Evolutionary conservation across 1,139 yeast genomes (phyloP).

Genomic region (Zygotorulaspora mrakii): DNA sequence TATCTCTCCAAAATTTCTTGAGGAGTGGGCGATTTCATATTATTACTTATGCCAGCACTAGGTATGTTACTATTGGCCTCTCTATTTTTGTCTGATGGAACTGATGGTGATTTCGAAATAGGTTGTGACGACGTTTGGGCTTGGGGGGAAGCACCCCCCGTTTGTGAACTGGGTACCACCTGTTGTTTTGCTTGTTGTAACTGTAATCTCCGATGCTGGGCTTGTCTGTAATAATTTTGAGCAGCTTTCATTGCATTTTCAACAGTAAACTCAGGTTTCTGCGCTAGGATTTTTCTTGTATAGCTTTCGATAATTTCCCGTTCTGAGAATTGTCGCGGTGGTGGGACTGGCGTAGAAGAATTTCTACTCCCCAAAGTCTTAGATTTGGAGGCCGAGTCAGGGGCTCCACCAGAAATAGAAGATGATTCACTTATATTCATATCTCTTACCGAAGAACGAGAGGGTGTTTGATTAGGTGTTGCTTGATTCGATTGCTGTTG

Average conservation of each 20-base stretch:
- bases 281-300: constrained; percentile 31
- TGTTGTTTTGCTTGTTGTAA: constrained; percentile 16
- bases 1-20: constrained; percentile 35
- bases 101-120: constrained; percentile 7
- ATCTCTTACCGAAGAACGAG: constrained; percentile 28
- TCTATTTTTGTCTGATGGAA: constrained; percentile 6
- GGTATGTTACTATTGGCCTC: constrained; percentile 5
- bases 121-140: constrained; percentile 5
- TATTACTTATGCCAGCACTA: constrained; percentile 11
- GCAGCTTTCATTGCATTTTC: constrained; percentile 37
- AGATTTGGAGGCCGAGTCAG: constrained; percentile 3
- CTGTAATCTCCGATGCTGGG: constrained; percentile 15
- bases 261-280: constrained; percentile 33
- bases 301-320: constrained; percentile 34
- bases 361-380: constrained; percentile 17
- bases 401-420: constrained; percentile 2
- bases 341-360: constrained; percentile 10
- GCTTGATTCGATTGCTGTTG: constrained; percentile 26
- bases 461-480: constrained; percentile 19
- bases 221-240: constrained; percentile 29
- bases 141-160: constrained; percentile 1
- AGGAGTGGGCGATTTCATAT: constrained; percentile 34
- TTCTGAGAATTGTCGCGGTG: constrained; percentile 27
- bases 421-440: background rate
- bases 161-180: background rate